These are phyloP conservation scores for Pythium phragmiticola DNA, from an alignment of 352 stramenopile genomes.

Conservation along the genomic window DNA sequence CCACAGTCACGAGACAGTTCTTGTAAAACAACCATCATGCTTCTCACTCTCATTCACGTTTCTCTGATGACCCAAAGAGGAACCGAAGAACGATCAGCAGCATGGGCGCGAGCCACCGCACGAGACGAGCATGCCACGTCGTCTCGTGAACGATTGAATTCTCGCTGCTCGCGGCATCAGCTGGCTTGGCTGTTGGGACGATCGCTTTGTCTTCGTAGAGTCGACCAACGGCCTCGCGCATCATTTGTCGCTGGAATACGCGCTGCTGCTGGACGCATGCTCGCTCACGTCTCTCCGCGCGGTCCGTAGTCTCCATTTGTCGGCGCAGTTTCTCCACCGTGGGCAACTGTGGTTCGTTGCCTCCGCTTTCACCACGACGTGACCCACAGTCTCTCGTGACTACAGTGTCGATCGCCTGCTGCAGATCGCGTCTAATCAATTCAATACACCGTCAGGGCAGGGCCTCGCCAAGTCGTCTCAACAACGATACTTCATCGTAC, in stretches of 20 bases:
- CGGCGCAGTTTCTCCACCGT: slow-evolving; percentile 37
- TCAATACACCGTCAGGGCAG: background rate
- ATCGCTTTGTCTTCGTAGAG: slow-evolving; percentile 74
- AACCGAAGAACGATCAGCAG: slow-evolving; percentile 14
- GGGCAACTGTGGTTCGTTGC: background rate
- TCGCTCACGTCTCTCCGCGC: slow-evolving; percentile 41
- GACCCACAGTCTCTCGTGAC: background rate
- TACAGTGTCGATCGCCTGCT: slow-evolving; percentile 30
- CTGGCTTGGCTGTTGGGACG: background rate
- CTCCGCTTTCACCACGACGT: background rate
- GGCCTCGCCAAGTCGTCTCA: background rate
- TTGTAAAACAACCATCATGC: slow-evolving; percentile 35
- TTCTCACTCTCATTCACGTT: slow-evolving; percentile 7
- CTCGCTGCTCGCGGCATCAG: slow-evolving; percentile 5
- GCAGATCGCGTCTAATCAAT: slow-evolving; percentile 37
- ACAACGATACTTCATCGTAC: slow-evolving; percentile 20
- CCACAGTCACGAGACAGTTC: slow-evolving; percentile 82
- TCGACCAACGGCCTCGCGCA: slow-evolving; percentile 60
- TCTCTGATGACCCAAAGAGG: slow-evolving; percentile 17
- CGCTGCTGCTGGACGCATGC: slow-evolving; percentile 33
- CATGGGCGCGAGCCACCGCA: slow-evolving; percentile 18
- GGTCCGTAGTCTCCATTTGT: slow-evolving; percentile 51
- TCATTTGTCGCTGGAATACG: slow-evolving; percentile 76
- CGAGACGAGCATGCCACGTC: background rate
- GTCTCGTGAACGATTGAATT: background rate